A percentile compares a stretch with the other conserved stretches of the same genome.
Evolutionary conservation across 306 rosid genomes (phyloP).

Genomic region (Malus asiatica): DNA sequence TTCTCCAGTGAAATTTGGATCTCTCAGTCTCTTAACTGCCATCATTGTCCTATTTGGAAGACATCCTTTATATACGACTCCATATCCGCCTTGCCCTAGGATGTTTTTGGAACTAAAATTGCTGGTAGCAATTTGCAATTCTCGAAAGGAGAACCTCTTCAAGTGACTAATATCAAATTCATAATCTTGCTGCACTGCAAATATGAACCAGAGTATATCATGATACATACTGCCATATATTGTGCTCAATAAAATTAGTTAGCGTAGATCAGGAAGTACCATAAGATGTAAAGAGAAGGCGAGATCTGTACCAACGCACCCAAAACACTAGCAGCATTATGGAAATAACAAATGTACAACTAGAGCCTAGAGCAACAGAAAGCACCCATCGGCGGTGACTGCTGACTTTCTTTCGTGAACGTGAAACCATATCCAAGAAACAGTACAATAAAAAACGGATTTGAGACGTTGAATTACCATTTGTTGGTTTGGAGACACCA

Average conservation of each 20-base stretch:
- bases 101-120: slow-evolving; percentile 72
- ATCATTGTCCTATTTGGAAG: slow-evolving; percentile 74
- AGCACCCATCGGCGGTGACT: slow-evolving; percentile 48
- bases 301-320: slow-evolving; percentile 74
- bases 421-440: neutral
- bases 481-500: slow-evolving; percentile 47
- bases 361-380: slow-evolving; percentile 61
- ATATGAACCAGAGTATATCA: slow-evolving; percentile 8
- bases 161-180: slow-evolving; percentile 82
- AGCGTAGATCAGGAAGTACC: slow-evolving; percentile 51
- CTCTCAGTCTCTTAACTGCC: slow-evolving; percentile 93
- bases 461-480: slow-evolving; percentile 46
- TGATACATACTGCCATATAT: neutral
- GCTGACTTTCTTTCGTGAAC: slow-evolving; percentile 17
- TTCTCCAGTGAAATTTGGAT: slow-evolving; percentile 93
- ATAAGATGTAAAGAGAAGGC: slow-evolving; percentile 58
- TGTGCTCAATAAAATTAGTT: neutral
- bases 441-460: neutral
- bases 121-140: slow-evolving; percentile 76
- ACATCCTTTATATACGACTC: slow-evolving; percentile 86
- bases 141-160: slow-evolving; percentile 81
- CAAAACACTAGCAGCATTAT: slow-evolving; percentile 61
- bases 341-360: slow-evolving; percentile 67
- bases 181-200: slow-evolving; percentile 86
- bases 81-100: slow-evolving; percentile 93